These are phyloP conservation scores for Dactylellina leptospora DNA, from an alignment of 2,329 filamentous ascomycete species.

Conservation along the genomic window DNA sequence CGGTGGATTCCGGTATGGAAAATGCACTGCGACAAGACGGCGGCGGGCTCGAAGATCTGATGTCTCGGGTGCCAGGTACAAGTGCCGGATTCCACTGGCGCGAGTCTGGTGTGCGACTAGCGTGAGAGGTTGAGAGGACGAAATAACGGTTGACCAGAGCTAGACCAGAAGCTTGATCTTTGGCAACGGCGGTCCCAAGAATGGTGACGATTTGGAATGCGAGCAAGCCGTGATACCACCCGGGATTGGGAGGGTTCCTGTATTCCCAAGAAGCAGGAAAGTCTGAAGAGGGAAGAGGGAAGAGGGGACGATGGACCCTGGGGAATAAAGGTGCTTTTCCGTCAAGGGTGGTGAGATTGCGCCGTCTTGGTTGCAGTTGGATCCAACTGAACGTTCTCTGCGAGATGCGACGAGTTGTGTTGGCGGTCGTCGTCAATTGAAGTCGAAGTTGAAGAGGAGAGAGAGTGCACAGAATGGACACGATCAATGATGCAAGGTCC, in stretches of 20 bases:
- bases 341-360: too few species aligned
- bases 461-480: slow-evolving; percentile 9
- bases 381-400: too few species aligned
- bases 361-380: too few species aligned
- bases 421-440: background rate
- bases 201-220: slow-evolving; percentile 19
- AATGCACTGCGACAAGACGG: background rate
- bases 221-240: slow-evolving; percentile 19
- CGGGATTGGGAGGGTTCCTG: background rate
- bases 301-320: too few species aligned
- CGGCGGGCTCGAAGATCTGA: background rate
- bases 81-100: slow-evolving; percentile 35
- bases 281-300: background rate
- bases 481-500: slow-evolving; percentile 13
- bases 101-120: slow-evolving; percentile 31
- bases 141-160: slow-evolving; percentile 21
- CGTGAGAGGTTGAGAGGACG: slow-evolving; percentile 8
- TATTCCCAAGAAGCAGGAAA: too few species aligned
- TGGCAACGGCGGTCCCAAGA: slow-evolving; percentile 25
- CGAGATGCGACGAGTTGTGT: too few species aligned
- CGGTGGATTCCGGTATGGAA: slow-evolving; percentile 21
- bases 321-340: too few species aligned
- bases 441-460: background rate
- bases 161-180: slow-evolving; percentile 20
- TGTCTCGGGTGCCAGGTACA: slow-evolving; percentile 48